Conservation (phyloP, 2,329 filamentous ascomycete species). For the Ophiostoma australiae region DNA sequence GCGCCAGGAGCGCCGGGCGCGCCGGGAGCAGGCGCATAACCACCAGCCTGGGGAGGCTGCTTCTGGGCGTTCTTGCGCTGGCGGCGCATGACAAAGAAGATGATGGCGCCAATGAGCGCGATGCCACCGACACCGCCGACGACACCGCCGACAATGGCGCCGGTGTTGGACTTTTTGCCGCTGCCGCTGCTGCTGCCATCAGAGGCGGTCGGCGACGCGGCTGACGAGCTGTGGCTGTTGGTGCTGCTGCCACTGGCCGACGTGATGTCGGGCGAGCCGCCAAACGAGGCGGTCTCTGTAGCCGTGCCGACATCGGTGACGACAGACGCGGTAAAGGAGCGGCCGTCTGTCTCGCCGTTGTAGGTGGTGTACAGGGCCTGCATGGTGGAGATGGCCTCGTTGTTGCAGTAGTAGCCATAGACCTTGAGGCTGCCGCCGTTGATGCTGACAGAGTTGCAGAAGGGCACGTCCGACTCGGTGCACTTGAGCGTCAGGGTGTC, state of each 20-base stretch:
- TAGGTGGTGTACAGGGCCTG: conserved; percentile 25
- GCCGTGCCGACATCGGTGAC: not conserved
- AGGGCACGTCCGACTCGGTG: conserved; percentile 19
- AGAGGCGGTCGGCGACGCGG: not conserved
- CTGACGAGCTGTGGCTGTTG: not conserved
- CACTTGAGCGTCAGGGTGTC: conserved; percentile 25
- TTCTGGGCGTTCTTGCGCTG: conserved; percentile 17
- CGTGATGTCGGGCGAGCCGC: not conserved
- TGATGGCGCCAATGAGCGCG: conserved; percentile 28
- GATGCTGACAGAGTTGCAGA: conserved; percentile 27
- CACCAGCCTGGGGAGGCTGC: not conserved
- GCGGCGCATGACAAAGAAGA: conserved; percentile 32
- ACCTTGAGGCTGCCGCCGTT: conserved; percentile 25
- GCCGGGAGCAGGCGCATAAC: not conserved
- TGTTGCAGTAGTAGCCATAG: conserved; percentile 25
- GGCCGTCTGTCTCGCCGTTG: conserved; percentile 25
- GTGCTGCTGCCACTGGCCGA: not conserved
- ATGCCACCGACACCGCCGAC: conserved; percentile 35
- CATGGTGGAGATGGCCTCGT: conserved; percentile 11
- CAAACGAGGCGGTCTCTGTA: conserved; percentile 16
- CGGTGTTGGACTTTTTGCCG: conserved; percentile 26
- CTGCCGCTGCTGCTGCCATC: not conserved
- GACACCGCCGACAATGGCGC: conserved; percentile 35
- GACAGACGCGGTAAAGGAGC: conserved; percentile 23
- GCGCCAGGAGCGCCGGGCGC: not conserved